These are phyloP conservation scores for Selaginella tamariscina DNA, from an alignment of 75 land plant genomes.

Conservation along the genomic window DNA sequence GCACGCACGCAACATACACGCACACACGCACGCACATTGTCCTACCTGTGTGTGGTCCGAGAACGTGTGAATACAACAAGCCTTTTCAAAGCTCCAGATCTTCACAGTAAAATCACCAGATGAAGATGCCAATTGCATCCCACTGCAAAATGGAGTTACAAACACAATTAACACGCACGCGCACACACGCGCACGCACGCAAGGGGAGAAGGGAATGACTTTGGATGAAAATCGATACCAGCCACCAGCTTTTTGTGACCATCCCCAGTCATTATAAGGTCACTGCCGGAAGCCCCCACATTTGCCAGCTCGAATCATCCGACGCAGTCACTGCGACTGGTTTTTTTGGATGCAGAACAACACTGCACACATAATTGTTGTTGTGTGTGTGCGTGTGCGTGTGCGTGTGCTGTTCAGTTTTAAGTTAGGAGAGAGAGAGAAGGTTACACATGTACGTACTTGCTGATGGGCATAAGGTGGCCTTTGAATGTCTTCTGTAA, in stretches of 20 bases:
- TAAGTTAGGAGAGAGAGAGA: not conserved
- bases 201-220: not conserved
- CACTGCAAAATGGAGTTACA: slow-evolving; percentile 13
- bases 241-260: slow-evolving; percentile 35
- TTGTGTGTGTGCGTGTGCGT: too few relatives aligned
- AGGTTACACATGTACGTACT: slow-evolving; percentile 14
- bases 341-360: slow-evolving; percentile 28
- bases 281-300: slow-evolving; percentile 38
- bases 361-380: slow-evolving; percentile 19
- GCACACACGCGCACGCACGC: not conserved
- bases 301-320: slow-evolving; percentile 34
- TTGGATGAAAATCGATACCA: slow-evolving; percentile 33
- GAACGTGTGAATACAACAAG: slow-evolving; percentile 31
- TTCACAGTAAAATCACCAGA: slow-evolving; percentile 37
- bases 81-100: slow-evolving; percentile 32
- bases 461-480: slow-evolving; percentile 34
- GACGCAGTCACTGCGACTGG: slow-evolving; percentile 34
- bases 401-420: too few relatives aligned
- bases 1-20: not conserved
- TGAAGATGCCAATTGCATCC: slow-evolving; percentile 34
- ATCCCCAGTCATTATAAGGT: slow-evolving; percentile 34
- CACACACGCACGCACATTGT: not conserved
- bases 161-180: not conserved
- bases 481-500: slow-evolving; percentile 26
- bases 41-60: slow-evolving; percentile 31